These are phyloP conservation scores for Solanum clarkiae DNA, from an alignment of 257 asterid genomes.

Conservation along the genomic window DNA sequence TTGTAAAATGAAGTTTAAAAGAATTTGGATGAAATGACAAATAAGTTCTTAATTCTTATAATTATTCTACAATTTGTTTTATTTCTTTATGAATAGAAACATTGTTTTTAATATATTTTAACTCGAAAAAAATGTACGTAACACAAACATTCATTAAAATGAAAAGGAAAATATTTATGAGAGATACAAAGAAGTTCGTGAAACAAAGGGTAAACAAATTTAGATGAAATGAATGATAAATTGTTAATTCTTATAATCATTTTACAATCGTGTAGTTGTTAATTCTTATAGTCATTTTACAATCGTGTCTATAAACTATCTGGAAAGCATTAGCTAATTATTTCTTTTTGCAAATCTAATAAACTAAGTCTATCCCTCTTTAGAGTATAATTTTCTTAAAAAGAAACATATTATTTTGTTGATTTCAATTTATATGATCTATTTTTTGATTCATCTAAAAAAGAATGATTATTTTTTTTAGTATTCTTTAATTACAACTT, in stretches of 20 bases:
- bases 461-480: too few species aligned
- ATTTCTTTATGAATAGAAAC: too few species aligned
- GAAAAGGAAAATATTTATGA: not conserved
- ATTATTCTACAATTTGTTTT: not conserved
- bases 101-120: not conserved
- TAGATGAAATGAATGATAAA: not conserved
- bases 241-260: not conserved
- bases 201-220: not conserved
- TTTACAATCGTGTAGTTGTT: not conserved
- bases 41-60: not conserved
- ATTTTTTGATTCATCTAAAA: too few species aligned
- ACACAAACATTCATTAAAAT: too few species aligned
- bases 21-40: not conserved
- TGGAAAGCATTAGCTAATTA: not conserved
- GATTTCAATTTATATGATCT: too few species aligned
- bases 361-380: not conserved
- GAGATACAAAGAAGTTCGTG: not conserved
- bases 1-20: not conserved
- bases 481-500: too few species aligned
- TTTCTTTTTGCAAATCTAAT: not conserved
- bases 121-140: too few species aligned
- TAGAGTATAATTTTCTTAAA: not conserved
- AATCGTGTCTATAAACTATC: not conserved
- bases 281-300: not conserved
- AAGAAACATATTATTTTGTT: too few species aligned